Evolutionary conservation across 2,329 filamentous ascomycete genomes (phyloP).

Genomic region (Chaetomium strumarium): DNA sequence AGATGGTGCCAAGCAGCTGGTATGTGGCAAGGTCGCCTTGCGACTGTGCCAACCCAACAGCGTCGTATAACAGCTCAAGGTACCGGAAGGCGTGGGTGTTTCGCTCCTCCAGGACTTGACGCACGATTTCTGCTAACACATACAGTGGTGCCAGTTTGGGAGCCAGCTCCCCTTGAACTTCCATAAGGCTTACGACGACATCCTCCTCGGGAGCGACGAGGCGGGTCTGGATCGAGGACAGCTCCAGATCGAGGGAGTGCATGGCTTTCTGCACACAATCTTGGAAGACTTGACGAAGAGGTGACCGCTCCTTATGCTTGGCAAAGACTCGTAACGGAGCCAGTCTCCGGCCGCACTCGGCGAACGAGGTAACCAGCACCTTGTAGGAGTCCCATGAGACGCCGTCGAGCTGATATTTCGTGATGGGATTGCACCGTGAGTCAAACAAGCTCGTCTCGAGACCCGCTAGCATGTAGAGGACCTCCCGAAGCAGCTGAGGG

Average conservation of each 20-base stretch:
- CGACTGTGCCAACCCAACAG: constrained; percentile 63
- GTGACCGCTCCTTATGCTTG: constrained; percentile 40
- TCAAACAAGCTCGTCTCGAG: constrained; percentile 68
- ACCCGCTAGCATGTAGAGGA: constrained; percentile 79
- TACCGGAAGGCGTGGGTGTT: constrained; percentile 59
- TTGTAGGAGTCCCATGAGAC: constrained; percentile 46
- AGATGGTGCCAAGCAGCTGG: constrained; percentile 58
- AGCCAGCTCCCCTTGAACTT: constrained; percentile 53
- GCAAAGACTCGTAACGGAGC: constrained; percentile 41
- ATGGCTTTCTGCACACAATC: constrained; percentile 55
- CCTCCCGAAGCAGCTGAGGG: constrained; percentile 67
- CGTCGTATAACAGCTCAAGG: constrained; percentile 70
- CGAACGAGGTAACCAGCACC: constrained; percentile 42
- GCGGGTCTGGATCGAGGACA: constrained; percentile 55
- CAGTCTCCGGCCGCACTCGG: constrained; percentile 43
- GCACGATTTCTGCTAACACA: constrained; percentile 56
- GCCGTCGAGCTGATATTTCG: constrained; percentile 42
- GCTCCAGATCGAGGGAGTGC: constrained; percentile 47
- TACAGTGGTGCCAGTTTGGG: constrained; percentile 49
- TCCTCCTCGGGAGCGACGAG: constrained; percentile 51
- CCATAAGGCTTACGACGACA: constrained; percentile 60
- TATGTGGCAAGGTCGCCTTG: constrained; percentile 59
- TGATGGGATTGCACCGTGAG: constrained; percentile 33
- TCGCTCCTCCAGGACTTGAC: constrained; percentile 46
- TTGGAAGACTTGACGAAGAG: constrained; percentile 66